These are phyloP conservation scores for Candida vaughaniae DNA, from an alignment of 805 yeast genomes.

Conservation along the genomic window DNA sequence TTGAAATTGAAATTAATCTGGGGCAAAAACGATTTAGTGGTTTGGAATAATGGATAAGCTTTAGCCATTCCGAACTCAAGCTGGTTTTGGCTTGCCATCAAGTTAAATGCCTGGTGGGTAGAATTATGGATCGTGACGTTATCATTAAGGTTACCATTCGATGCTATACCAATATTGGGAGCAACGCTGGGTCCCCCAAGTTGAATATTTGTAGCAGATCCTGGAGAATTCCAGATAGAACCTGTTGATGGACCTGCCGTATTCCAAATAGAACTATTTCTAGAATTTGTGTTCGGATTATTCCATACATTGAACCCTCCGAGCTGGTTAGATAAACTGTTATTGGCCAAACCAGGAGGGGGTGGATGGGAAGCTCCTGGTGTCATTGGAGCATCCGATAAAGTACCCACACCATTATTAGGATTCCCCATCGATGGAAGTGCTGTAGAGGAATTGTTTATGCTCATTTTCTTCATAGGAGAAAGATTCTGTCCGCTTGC, in stretches of 20 bases:
- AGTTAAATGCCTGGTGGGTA: constrained; percentile 38
- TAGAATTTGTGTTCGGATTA: constrained; percentile 7
- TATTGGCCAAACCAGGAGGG: constrained; percentile 6
- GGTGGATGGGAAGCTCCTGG: not conserved
- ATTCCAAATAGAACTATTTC: constrained; percentile 35
- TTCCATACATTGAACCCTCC: constrained; percentile 8
- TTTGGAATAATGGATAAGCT: constrained; percentile 29
- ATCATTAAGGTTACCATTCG: not conserved
- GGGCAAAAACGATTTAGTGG: constrained; percentile 27
- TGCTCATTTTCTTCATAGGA: constrained; percentile 4
- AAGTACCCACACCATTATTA: not conserved
- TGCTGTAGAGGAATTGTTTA: constrained; percentile 1
- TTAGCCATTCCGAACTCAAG: constrained; percentile 38
- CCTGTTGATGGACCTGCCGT: constrained; percentile 6
- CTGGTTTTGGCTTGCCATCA: constrained; percentile 34
- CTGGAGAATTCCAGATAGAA: constrained; percentile 6
- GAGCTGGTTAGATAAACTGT: not conserved
- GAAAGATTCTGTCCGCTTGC: not conserved
- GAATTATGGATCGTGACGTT: constrained; percentile 36
- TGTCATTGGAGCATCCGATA: not conserved
- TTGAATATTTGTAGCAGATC: constrained; percentile 2
- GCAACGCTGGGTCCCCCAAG: not conserved
- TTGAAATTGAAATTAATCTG: constrained; percentile 28
- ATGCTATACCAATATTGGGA: too few species aligned
- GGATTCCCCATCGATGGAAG: not conserved